Percentiles rank a stretch among this genome's conserved stretches.
Conservation (phyloP, 2,329 filamentous ascomycete species). For the Stachybotrys echinatus region DNA sequence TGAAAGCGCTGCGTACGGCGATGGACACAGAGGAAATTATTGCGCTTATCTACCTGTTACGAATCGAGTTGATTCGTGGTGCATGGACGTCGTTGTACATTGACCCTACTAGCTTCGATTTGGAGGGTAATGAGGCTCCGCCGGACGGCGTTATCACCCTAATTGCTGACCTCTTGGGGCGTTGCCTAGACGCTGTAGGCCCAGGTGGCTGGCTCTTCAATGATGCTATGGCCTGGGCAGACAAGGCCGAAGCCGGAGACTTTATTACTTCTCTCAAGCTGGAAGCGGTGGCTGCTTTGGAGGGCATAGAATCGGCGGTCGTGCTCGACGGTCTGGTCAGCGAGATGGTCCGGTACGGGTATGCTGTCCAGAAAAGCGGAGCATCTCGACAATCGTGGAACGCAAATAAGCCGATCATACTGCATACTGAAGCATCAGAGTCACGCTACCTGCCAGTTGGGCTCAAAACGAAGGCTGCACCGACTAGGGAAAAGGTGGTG, state of each 20-base stretch:
- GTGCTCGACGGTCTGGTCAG: slow-evolving; percentile 59
- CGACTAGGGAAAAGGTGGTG: slow-evolving; percentile 54
- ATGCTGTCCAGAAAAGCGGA: slow-evolving; percentile 28
- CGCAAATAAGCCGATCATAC: slow-evolving; percentile 36
- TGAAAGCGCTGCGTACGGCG: slow-evolving; percentile 56
- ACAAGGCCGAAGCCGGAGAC: slow-evolving; percentile 52
- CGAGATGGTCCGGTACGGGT: slow-evolving; percentile 60
- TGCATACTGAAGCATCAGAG: slow-evolving; percentile 36
- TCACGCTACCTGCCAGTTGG: slow-evolving; percentile 64
- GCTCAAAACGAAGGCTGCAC: slow-evolving; percentile 52
- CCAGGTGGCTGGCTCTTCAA: slow-evolving; percentile 69
- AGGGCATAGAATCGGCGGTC: slow-evolving; percentile 65
- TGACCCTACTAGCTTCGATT: slow-evolving; percentile 46
- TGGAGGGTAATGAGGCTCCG: slow-evolving; percentile 35
- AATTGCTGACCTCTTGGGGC: slow-evolving; percentile 65
- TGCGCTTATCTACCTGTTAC: slow-evolving; percentile 66
- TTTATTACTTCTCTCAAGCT: slow-evolving; percentile 61
- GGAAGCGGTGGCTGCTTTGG: slow-evolving; percentile 66
- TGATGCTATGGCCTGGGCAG: slow-evolving; percentile 45
- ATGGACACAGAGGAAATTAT: slow-evolving; percentile 65
- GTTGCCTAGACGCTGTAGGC: slow-evolving; percentile 71
- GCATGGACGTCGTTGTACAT: slow-evolving; percentile 72
- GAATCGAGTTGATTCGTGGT: slow-evolving; percentile 67
- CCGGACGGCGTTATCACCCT: slow-evolving; percentile 65
- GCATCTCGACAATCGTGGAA: slow-evolving; percentile 20